Conservation (phyloP, 2,329 filamentous ascomycete species). For the Colletotrichum acutatum region DNA sequence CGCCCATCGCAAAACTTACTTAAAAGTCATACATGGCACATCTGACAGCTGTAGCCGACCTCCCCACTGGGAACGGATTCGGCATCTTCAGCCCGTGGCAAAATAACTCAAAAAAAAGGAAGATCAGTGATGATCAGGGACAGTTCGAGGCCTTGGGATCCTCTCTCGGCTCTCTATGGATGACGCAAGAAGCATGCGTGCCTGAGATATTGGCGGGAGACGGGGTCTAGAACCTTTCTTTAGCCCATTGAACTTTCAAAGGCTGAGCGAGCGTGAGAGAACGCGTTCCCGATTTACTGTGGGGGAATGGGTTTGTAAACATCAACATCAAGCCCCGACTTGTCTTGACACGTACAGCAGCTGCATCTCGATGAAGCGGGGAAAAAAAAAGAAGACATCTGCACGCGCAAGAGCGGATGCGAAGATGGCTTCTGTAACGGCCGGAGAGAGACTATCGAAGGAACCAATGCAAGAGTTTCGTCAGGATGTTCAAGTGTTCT, state of each 20-base stretch:
- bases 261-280: background rate
- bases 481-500: background rate
- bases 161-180: background rate
- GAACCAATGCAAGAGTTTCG: constrained; percentile 3
- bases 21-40: background rate
- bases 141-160: constrained; percentile 12
- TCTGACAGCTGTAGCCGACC: background rate
- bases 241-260: background rate
- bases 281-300: background rate
- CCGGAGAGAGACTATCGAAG: constrained; percentile 6
- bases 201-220: constrained; percentile 4
- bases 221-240: constrained; percentile 17
- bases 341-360: background rate
- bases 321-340: background rate
- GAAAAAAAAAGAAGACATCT: background rate
- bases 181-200: constrained; percentile 25
- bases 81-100: constrained; percentile 6
- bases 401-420: background rate
- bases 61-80: background rate
- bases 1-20: background rate
- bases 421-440: background rate
- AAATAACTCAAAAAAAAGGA: constrained; percentile 1
- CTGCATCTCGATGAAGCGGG: background rate
- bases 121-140: constrained; percentile 11
- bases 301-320: background rate